Evolutionary conservation across 1,139 yeast species (phyloP), one percentile per base, ranked within the genome.

Genomic region (Yamadazyma friedrichii): DNA sequence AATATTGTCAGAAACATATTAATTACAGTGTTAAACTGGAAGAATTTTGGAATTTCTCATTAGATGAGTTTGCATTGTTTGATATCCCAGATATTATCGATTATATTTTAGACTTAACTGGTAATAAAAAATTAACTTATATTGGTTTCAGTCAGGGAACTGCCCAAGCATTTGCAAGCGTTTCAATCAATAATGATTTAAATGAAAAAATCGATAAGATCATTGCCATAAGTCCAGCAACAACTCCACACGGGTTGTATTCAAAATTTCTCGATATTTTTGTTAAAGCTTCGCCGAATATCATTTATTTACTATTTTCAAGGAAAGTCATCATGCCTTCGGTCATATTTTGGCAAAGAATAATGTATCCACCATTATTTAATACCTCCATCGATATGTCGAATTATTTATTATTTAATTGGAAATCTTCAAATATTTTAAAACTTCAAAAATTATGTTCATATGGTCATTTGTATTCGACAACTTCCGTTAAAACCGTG

Each of bases 81-180:
- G 78, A 72, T 48, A 72, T 72, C 22, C 78, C 78, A 3, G 61
- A 70, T 52, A 58, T 70, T 12, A 67, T 72, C 31, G 70, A 71
- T 44, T 71, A 63, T 48, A 67, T 72, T 24, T 51, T 64, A 34
- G 43, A 52, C 1, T 16, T 36, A 9, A 64, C 74, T 2, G 46
- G 51, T 2, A 49, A 42, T n/a, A 33, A 46, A n/a, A 56, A 68
- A 15, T 63, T 88, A 35, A 76, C 80, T 1, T 88, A 88, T 55
- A 74, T 89, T 51, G 97, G 96, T 1, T 89, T 89, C 56, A 81
- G 89, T 37, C 97, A 89, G 60, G 97, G 97, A 6, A 83, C 94
- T 1, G 95, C 96, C 1, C 96, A 89, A 60, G 88, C 88, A 31
- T 84, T 89, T 62, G 95, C 96, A 1, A 74, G 89, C 33, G 67